Conservation (phyloP, 257 asterid species). For the Schizonepeta tenuifolia region DNA sequence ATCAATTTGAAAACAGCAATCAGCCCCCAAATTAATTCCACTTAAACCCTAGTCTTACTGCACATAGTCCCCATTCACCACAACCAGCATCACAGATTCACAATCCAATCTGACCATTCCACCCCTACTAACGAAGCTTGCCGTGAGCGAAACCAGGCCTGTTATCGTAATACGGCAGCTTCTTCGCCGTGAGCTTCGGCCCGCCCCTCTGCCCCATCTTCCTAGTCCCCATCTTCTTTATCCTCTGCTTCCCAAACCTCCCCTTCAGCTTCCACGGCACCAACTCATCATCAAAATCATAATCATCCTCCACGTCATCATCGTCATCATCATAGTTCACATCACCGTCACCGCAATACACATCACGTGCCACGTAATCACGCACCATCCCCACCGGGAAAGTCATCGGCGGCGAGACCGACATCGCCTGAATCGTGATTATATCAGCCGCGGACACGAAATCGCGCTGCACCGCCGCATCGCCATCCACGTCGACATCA, state of each 20-base stretch:
- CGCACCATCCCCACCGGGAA: slow-evolving; percentile 34
- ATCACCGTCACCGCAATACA: slow-evolving; percentile 8
- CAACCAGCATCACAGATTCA: neutral
- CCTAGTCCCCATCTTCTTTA: slow-evolving; percentile 68
- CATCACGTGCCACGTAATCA: slow-evolving; percentile 5
- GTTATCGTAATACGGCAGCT: slow-evolving; percentile 49
- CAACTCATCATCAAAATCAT: slow-evolving; percentile 72
- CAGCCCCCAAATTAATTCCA: slow-evolving; percentile 24
- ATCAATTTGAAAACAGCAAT: slow-evolving; percentile 29
- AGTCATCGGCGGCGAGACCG: slow-evolving; percentile 41
- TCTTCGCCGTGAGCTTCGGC: slow-evolving; percentile 57
- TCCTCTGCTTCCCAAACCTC: slow-evolving; percentile 72
- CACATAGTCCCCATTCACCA: neutral
- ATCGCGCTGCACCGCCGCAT: slow-evolving; percentile 23
- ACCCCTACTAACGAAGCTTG: slow-evolving; percentile 47
- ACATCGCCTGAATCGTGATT: slow-evolving; percentile 36
- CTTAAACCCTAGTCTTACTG: slow-evolving; percentile 27
- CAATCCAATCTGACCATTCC: slow-evolving; percentile 30
- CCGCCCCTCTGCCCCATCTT: slow-evolving; percentile 71
- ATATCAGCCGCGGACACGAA: slow-evolving; percentile 16
- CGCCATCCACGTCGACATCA: slow-evolving; percentile 20
- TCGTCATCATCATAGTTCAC: slow-evolving; percentile 34
- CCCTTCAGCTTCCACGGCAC: slow-evolving; percentile 64
- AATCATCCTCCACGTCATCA: slow-evolving; percentile 32
- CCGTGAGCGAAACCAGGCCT: slow-evolving; percentile 66